Conservation (phyloP, 129 eudicot species). For the Helianthus annuus region HanXRQr2.0-SUNRISE NC_035449.2:155321729-155322228, state of each 20-base stretch:
- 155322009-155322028: conserved; percentile 61
- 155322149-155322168: conserved; percentile 61
- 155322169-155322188: conserved; percentile 53
- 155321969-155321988: conserved; percentile 55
- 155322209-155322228: no score
- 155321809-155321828: background rate
- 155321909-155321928: conserved; percentile 74
- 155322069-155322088: conserved; percentile 47
- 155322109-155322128: conserved; percentile 71
- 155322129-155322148: conserved; percentile 83
- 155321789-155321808: background rate
- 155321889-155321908: background rate
- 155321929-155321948: background rate
- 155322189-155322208: conserved; percentile 43
- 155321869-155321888: background rate
- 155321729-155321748: background rate
- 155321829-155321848: background rate
- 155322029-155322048: conserved; percentile 52
- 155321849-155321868: background rate
- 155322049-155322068: conserved; percentile 47
- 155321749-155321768: background rate
- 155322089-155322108: conserved; percentile 34
- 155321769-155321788: background rate
- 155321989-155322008: conserved; percentile 54
- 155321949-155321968: conserved; percentile 17